A percentile compares a stretch with the other conserved stretches of the same genome.
Evolutionary conservation across 768 basidiomycete species (phyloP).

Genomic region (Panellus pusillus): DNA sequence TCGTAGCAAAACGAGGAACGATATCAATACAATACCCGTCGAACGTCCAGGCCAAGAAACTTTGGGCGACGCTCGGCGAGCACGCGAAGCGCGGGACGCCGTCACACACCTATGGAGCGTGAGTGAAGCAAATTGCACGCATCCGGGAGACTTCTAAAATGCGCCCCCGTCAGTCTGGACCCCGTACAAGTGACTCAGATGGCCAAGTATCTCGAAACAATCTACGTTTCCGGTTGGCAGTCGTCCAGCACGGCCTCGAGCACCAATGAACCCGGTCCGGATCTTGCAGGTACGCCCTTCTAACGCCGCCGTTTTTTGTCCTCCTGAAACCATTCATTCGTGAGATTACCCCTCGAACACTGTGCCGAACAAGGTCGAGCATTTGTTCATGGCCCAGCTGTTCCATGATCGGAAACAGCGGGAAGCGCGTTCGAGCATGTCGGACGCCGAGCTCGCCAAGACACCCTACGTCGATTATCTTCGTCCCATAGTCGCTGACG

Average conservation of each 20-base stretch:
- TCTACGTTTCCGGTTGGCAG: conserved; percentile 98
- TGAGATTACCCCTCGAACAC: conserved; percentile 98
- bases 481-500: conserved; percentile 93
- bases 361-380: conserved; percentile 98
- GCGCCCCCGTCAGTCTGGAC: conserved; percentile 65
- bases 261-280: conserved; percentile 96
- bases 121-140: conserved; percentile 41
- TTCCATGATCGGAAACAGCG: conserved; percentile 99
- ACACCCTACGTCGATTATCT: conserved; percentile 84
- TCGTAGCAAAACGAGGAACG: conserved; percentile 92
- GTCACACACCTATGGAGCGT: conserved; percentile 98
- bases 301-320: neutral
- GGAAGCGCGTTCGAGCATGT: conserved; percentile 70
- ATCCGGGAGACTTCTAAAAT: neutral
- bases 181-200: conserved; percentile 98
- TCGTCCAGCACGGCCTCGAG: conserved; percentile 91
- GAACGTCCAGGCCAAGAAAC: conserved; percentile 81
- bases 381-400: conserved; percentile 95
- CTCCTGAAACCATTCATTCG: neutral
- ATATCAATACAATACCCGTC: conserved; percentile 86
- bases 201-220: conserved; percentile 97
- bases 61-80: conserved; percentile 70
- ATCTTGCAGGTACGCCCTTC: conserved; percentile 80
- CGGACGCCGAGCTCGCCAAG: conserved; percentile 67
- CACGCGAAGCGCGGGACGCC: conserved; percentile 79